A percentile compares a stretch with the other conserved stretches of the same genome.
These are phyloP conservation scores for Neofusicoccum parvum DNA, from an alignment of 2,329 filamentous ascomycete species.

Conservation along the genomic window DNA sequence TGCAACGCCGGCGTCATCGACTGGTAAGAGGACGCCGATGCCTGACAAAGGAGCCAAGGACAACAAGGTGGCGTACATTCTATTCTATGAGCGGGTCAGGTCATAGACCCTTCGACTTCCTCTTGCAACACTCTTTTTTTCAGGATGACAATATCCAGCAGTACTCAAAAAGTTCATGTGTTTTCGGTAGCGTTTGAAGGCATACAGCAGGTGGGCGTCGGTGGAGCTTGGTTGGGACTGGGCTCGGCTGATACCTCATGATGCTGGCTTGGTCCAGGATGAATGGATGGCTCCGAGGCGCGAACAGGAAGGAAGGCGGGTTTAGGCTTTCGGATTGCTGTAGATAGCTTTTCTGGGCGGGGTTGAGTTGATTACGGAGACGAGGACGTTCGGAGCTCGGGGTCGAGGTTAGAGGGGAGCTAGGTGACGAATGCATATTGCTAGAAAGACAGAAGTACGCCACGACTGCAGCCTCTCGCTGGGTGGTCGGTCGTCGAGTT, in stretches of 20 bases:
- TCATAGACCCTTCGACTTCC: conserved; percentile 17
- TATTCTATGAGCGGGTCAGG: conserved; percentile 84
- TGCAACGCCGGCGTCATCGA: conserved; percentile 52
- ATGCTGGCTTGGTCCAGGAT: conserved; percentile 15
- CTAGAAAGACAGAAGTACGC: conserved; percentile 5
- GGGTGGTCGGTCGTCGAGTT: background rate
- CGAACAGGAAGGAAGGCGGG: background rate
- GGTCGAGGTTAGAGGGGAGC: background rate
- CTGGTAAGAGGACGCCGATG: conserved; percentile 56
- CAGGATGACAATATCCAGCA: background rate
- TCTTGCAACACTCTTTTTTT: background rate
- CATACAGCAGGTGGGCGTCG: conserved; percentile 7
- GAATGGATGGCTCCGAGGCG: conserved; percentile 8
- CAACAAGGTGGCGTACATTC: conserved; percentile 94
- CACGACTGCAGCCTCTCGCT: background rate
- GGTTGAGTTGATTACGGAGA: background rate
- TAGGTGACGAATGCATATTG: conserved; percentile 14
- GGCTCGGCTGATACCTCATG: conserved; percentile 14
- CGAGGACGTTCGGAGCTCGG: conserved; percentile 9
- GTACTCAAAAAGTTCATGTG: conserved; percentile 9
- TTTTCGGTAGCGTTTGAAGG: conserved; percentile 18
- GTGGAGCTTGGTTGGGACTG: background rate
- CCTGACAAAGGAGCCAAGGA: conserved; percentile 68
- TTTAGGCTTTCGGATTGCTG: conserved; percentile 6
- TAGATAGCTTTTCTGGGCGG: conserved; percentile 20